A percentile compares a stretch with the other conserved stretches of the same genome.
Evolutionary conservation across 1,284 basidiomycete genomes (phyloP).

Genomic region (Boletellus dicymbophilus): DNA sequence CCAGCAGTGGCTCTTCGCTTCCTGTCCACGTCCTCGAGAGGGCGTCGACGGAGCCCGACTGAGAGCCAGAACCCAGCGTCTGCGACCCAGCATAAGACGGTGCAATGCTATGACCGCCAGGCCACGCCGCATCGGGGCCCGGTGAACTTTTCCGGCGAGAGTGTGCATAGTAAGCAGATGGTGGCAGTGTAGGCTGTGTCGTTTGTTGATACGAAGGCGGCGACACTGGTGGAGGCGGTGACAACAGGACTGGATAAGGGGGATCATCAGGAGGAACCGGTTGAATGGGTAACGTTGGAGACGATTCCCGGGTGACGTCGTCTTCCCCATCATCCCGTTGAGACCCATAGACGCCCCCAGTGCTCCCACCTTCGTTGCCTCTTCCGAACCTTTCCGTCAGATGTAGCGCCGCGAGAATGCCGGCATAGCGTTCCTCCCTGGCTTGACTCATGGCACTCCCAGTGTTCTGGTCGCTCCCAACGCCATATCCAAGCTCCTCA

Average conservation of each 20-base stretch:
- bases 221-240: slow-evolving; percentile 23
- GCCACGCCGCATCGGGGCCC: slow-evolving; percentile 30
- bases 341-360: slow-evolving; percentile 31
- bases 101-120: slow-evolving; percentile 23
- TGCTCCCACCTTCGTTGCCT: slow-evolving; percentile 25
- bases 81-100: slow-evolving; percentile 32
- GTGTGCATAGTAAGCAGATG: slow-evolving; percentile 24
- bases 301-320: slow-evolving; percentile 19
- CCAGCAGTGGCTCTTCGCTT: slow-evolving; percentile 32
- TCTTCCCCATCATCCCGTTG: slow-evolving; percentile 13
- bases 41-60: slow-evolving; percentile 27
- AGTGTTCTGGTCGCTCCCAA: not conserved
- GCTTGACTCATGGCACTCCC: not conserved
- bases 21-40: slow-evolving; percentile 30
- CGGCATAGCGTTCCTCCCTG: slow-evolving; percentile 31
- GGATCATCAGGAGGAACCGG: slow-evolving; percentile 12
- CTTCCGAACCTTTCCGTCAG: slow-evolving; percentile 13
- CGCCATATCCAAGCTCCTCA: slow-evolving; percentile 10
- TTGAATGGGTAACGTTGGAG: slow-evolving; percentile 26
- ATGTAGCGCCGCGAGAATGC: slow-evolving; percentile 27
- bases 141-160: slow-evolving; percentile 26
- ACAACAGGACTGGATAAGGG: slow-evolving; percentile 20
- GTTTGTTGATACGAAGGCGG: slow-evolving; percentile 6
- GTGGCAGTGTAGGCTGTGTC: slow-evolving; percentile 25
- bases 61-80: slow-evolving; percentile 28